Base-by-base conservation (phyloP, 768 basidiomycete species). In the Lepiota venenata region DNA sequence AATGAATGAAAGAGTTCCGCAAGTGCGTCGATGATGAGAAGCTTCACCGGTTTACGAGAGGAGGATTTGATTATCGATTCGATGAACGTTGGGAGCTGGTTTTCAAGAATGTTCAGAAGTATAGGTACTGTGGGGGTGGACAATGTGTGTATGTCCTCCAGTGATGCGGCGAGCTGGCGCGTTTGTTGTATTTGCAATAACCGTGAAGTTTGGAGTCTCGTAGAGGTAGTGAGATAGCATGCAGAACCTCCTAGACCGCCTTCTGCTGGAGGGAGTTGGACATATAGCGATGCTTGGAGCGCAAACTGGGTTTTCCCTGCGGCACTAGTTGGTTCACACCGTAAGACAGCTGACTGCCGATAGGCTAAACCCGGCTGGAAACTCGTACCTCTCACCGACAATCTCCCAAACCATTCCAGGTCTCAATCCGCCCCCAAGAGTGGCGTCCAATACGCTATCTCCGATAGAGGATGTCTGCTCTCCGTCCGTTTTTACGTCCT, bases 221-320 rank as follows among this genome's bases (percentile, higher is more conserved):
- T 78, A 2, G 85, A 85, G 25, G 90, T 85, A 12, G 87, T 88
- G 57, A 96, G 70, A 69, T 90, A 93, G 64, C 89, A 91, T 1
- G 85, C 72, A 1, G 87, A 82, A 32, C 88, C 91, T 9, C 64
- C 72, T 25, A 87, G 67, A 18, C 86, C 90, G 8, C 83, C 83
- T 4, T 74, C 69, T 41, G 67, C 63, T 43, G 18, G 62, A 20
- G 89, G 83, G 0, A 91, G 75, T 65, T 98, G 95, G 0, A 90
- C 87, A 18, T 81, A 74, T 27, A 96, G 72, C 3, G 91, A 83
- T 16, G 93, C 78, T 60, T 95, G 93, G 12, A 99, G 75, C 3
- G 88, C 90, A 4, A 98, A 70, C 62, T 98, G 94, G 0, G 93
- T 93, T 72, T 99, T 99, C 37, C 97, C 97, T 22, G 96, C 85